A percentile compares a stretch with the other conserved stretches of the same genome.
These are phyloP conservation scores for Psilocybe tampanensis DNA, from an alignment of 768 basidiomycete genomes.

Conservation along the genomic window DNA sequence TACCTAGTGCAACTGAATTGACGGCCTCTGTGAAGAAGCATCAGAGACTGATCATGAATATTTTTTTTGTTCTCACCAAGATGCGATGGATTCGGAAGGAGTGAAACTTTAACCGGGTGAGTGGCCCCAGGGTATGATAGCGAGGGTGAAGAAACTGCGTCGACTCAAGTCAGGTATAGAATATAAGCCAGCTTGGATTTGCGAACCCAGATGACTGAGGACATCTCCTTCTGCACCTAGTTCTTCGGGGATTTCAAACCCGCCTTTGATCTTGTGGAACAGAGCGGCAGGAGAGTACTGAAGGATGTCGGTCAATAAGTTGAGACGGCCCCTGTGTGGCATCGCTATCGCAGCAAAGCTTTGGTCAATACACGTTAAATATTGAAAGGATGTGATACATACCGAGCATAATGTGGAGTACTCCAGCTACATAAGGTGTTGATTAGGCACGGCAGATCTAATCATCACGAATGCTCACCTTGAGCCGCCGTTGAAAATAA, in stretches of 20 bases:
- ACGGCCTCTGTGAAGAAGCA: conserved; percentile 64
- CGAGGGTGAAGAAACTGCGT: conserved; percentile 63
- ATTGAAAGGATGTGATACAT: background rate
- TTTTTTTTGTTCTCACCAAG: conserved; percentile 44
- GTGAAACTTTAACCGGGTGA: conserved; percentile 65
- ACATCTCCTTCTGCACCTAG: conserved; percentile 81
- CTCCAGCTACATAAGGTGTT: conserved; percentile 60
- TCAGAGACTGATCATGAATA: conserved; percentile 4
- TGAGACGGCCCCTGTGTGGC: conserved; percentile 88
- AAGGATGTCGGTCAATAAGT: conserved; percentile 80
- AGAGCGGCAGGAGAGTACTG: conserved; percentile 66
- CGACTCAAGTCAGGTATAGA: background rate
- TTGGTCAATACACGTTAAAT: background rate
- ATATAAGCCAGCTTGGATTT: conserved; percentile 10
- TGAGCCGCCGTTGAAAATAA: conserved; percentile 69
- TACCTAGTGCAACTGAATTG: conserved; percentile 85
- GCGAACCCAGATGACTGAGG: conserved; percentile 84
- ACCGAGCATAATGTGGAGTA: conserved; percentile 70
- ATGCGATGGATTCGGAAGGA: conserved; percentile 83
- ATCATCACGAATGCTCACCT: conserved; percentile 34
- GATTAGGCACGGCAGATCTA: too few relatives aligned
- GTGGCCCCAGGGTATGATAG: conserved; percentile 55
- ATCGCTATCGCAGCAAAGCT: conserved; percentile 46
- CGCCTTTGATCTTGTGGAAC: conserved; percentile 88
- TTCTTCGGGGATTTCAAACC: conserved; percentile 67